phyloP scores from a whole-genome alignment of 768 basidiomycete genomes.

The Megacollybia marginata region DNA sequence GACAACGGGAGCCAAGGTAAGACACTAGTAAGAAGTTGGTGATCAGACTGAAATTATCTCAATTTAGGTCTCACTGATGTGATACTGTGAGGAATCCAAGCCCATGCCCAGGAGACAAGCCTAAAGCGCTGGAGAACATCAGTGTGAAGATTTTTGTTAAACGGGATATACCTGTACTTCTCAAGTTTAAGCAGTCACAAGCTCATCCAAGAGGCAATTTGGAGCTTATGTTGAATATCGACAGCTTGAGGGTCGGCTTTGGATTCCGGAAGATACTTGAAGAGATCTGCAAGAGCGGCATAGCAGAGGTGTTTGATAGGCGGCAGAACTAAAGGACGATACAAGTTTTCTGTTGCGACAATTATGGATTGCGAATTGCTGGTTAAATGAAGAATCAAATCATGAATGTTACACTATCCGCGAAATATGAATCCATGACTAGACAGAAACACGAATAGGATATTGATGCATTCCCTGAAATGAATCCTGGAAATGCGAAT shows the following conservation, averaged over 20 bases:
- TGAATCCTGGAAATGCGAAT: neutral
- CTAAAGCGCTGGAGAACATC: constrained; percentile 42
- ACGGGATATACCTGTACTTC: constrained; percentile 37
- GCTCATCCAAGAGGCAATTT: constrained; percentile 78
- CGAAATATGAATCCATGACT: constrained; percentile 59
- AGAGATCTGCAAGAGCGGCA: constrained; percentile 61
- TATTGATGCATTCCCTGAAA: neutral
- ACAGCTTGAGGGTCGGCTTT: constrained; percentile 52
- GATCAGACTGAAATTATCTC: neutral
- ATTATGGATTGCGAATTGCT: neutral
- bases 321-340: constrained; percentile 44
- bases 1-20: constrained; percentile 63
- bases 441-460: constrained; percentile 34
- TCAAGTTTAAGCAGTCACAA: constrained; percentile 59
- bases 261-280: constrained; percentile 62
- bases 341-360: constrained; percentile 47
- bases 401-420: constrained; percentile 57
- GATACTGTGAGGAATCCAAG: constrained; percentile 81
- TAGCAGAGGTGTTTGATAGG: constrained; percentile 62
- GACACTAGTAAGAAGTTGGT: constrained; percentile 38
- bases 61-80: constrained; percentile 52
- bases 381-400: constrained; percentile 44
- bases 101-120: constrained; percentile 76
- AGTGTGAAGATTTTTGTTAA: no score
- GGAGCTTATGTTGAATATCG: constrained; percentile 57